Conservation (phyloP, 148 eudicot genomes). For the Rhododendron kiyosumense region DNA sequence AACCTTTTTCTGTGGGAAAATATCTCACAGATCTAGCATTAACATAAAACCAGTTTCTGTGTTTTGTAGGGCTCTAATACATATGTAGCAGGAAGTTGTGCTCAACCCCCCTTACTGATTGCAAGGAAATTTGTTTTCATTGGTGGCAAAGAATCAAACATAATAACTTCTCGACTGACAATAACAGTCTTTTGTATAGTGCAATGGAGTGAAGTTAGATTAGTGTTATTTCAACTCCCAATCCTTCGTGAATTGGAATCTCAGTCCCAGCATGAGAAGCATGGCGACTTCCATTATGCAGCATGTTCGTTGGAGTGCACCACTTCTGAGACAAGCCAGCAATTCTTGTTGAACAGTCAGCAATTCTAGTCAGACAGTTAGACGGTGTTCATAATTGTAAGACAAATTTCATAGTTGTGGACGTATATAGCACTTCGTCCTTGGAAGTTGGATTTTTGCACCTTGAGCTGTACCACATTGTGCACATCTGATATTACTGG, state of each 20-base stretch:
- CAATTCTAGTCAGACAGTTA: not conserved
- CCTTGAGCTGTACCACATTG: not conserved
- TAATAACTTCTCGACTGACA: not conserved
- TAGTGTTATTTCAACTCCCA: too few species aligned
- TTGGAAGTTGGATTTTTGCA: not conserved
- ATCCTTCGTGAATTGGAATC: too few species aligned
- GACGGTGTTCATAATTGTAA: not conserved
- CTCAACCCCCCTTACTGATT: not conserved
- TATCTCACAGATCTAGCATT: not conserved
- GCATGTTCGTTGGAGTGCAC: not conserved
- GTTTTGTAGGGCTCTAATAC: not conserved
- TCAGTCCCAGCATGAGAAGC: not conserved
- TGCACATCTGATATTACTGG: not conserved
- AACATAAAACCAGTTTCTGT: not conserved
- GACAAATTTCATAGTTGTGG: too few species aligned
- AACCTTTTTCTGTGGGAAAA: not conserved
- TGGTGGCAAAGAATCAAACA: not conserved
- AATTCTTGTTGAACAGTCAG: not conserved
- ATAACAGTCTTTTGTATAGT: not conserved
- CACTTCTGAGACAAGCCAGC: not conserved
- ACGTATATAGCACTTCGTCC: too few species aligned
- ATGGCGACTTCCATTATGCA: too few species aligned
- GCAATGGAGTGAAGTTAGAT: too few species aligned
- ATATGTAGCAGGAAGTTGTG: not conserved
- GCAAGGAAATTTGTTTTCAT: not conserved